These are phyloP conservation scores for Microbotryum violaceum DNA, from an alignment of 1,284 basidiomycete genomes.

Conservation along the genomic window DNA sequence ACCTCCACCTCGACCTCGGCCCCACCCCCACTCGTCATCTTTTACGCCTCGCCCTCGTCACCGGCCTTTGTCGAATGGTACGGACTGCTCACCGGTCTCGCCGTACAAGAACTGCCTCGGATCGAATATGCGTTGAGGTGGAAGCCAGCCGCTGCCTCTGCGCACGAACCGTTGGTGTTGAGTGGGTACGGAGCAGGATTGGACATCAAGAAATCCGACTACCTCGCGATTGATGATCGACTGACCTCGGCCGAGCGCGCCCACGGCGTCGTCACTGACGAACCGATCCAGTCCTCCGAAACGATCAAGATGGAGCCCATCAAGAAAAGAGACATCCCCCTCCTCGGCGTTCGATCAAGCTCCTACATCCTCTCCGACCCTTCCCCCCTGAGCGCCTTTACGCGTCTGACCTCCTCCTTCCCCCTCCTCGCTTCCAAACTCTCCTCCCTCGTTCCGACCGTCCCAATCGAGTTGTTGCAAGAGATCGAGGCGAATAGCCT, in stretches of 20 bases:
- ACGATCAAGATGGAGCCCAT: constrained; percentile 25
- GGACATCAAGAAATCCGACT: constrained; percentile 95
- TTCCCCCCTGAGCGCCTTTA: constrained; percentile 56
- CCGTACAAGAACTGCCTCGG: constrained; percentile 8
- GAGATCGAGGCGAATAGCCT: constrained; percentile 46
- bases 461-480: constrained; percentile 41
- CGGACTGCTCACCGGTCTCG: background rate
- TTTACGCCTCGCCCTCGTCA: constrained; percentile 52
- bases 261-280: background rate
- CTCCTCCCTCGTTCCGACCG: constrained; percentile 42
- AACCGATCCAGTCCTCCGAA: background rate
- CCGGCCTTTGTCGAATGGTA: background rate
- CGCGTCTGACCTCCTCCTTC: constrained; percentile 73
- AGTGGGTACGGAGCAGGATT: constrained; percentile 86
- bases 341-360: constrained; percentile 63
- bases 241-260: constrained; percentile 5
- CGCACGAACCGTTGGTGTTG: constrained; percentile 45
- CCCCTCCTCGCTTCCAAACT: constrained; percentile 65
- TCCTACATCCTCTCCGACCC: constrained; percentile 60
- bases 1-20: constrained; percentile 43
- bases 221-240: constrained; percentile 85
- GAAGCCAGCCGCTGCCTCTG: constrained; percentile 27
- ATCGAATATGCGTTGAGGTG: constrained; percentile 34
- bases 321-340: constrained; percentile 36
- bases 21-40: constrained; percentile 53